Percentiles rank a stretch among this genome's conserved stretches.
These are phyloP conservation scores for Penicillium sclerotiorum DNA, from an alignment of 2,329 filamentous ascomycete genomes.

Conservation along the genomic window DNA sequence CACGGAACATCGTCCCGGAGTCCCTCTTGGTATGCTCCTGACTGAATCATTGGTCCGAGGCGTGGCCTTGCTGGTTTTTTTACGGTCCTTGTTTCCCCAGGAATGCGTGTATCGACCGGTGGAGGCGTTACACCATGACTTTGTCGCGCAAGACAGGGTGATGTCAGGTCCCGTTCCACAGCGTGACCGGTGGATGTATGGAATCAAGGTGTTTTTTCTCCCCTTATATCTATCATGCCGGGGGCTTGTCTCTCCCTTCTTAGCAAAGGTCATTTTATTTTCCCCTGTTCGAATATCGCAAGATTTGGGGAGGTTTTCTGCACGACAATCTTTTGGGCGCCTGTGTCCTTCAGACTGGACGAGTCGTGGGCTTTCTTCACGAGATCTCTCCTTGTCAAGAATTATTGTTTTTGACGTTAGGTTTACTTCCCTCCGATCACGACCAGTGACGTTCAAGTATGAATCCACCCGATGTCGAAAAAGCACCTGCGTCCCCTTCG, in stretches of 20 bases:
- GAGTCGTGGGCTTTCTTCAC: background rate
- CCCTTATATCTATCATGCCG: constrained; percentile 26
- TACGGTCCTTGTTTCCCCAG: constrained; percentile 21
- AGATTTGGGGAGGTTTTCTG: background rate
- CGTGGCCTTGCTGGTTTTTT: background rate
- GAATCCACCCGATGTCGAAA: constrained; percentile 29
- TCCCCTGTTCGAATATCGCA: background rate
- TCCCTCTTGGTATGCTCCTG: constrained; percentile 4
- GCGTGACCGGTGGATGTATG: constrained; percentile 8
- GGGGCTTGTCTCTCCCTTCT: background rate
- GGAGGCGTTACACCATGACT: constrained; percentile 15
- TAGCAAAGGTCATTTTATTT: background rate
- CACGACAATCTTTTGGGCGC: background rate
- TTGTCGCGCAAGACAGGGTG: constrained; percentile 14
- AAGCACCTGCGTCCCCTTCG: constrained; percentile 26
- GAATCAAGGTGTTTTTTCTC: background rate
- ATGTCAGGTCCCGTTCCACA: constrained; percentile 20
- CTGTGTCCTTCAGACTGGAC: background rate
- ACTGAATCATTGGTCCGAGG: constrained; percentile 14
- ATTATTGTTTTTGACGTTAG: too few species aligned
- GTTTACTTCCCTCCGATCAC: too few species aligned
- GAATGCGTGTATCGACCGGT: constrained; percentile 19
- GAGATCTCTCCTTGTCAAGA: background rate
- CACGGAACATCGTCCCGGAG: background rate
- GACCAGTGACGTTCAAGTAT: constrained; percentile 19